These are phyloP conservation scores for Pelargonium fulgidum DNA, from an alignment of 441 rosid genomes.

Conservation along the genomic window DNA sequence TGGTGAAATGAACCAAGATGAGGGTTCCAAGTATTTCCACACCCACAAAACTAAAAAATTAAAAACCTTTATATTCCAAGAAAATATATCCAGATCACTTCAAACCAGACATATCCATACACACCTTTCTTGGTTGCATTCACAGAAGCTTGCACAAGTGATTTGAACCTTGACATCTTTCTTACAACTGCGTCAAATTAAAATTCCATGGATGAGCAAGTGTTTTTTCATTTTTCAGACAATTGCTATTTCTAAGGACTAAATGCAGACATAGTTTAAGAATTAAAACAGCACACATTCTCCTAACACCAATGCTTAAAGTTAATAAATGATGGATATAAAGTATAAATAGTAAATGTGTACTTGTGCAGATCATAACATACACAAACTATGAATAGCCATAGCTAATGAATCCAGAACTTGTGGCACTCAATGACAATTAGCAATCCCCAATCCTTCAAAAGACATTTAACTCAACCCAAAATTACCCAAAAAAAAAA, in stretches of 20 bases:
- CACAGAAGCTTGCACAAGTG: conserved; percentile 58
- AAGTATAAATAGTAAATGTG: no score
- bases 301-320: no score
- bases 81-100: neutral
- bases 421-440: no score
- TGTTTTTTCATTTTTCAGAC: neutral
- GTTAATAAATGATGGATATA: no score
- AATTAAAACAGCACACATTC: no score
- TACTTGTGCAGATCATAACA: neutral
- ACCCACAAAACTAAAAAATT: neutral
- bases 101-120: neutral
- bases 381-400: neutral
- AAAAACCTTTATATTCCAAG: neutral
- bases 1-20: no score
- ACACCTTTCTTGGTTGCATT: conserved; percentile 77
- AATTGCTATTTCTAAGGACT: no score
- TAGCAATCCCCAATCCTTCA: no score
- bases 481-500: neutral
- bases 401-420: neutral
- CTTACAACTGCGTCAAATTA: conserved; percentile 9
- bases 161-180: conserved; percentile 57
- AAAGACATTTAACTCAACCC: neutral
- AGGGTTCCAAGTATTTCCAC: neutral
- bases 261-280: no score
- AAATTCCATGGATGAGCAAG: neutral